Evolutionary conservation across 164 flowering plant genomes (phyloP).

Genomic region (Annona squamosa): DNA sequence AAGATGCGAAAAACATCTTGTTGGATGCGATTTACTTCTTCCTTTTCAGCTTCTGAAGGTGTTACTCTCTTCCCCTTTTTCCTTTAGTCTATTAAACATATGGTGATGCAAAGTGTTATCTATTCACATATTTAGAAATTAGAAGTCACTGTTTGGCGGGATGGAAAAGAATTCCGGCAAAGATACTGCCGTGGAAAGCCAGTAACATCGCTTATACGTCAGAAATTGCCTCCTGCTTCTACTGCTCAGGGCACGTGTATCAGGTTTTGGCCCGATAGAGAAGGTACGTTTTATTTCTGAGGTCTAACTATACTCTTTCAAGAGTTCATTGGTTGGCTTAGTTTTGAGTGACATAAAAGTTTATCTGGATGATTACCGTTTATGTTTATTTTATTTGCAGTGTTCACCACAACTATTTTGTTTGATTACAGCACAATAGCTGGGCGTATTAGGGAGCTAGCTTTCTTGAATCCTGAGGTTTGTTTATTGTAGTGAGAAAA

Average conservation of each 20-base stretch:
- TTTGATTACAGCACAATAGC: slow-evolving; percentile 82
- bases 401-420: slow-evolving; percentile 71
- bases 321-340: background rate
- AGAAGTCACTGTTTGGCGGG: slow-evolving; percentile 91
- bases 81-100: background rate
- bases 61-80: background rate
- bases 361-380: background rate
- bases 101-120: too few species aligned
- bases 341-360: background rate
- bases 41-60: background rate
- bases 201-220: slow-evolving; percentile 37
- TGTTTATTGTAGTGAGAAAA: background rate
- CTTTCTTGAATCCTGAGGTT: slow-evolving; percentile 91
- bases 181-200: slow-evolving; percentile 91
- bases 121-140: slow-evolving; percentile 33
- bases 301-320: background rate
- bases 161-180: slow-evolving; percentile 76
- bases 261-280: slow-evolving; percentile 92
- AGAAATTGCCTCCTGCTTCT: slow-evolving; percentile 41
- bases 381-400: slow-evolving; percentile 31
- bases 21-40: too few species aligned
- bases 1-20: too few species aligned
- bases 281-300: slow-evolving; percentile 36
- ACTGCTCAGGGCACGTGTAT: slow-evolving; percentile 66
- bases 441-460: slow-evolving; percentile 88